phyloP scores from a whole-genome alignment of 371 early-diverging fungal species.

The Umbelopsis sp. region DNA sequence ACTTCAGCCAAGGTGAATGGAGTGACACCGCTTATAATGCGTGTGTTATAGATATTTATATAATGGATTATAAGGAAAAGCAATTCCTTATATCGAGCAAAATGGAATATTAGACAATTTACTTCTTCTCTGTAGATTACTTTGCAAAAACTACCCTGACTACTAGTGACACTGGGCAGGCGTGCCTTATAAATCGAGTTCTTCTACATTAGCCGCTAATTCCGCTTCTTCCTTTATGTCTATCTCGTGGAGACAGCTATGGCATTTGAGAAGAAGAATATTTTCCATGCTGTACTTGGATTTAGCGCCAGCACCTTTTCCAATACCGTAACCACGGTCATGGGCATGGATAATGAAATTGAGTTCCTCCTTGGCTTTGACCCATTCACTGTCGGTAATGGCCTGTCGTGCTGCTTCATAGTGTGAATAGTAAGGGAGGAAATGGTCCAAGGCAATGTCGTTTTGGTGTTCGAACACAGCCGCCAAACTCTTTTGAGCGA shows the following conservation, averaged over 20 bases:
- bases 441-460: conserved; percentile 54
- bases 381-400: conserved; percentile 36
- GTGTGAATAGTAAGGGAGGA: conserved; percentile 53
- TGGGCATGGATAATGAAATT: conserved; percentile 27
- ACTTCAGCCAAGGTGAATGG: no score
- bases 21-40: no score
- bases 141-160: no score
- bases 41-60: no score
- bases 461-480: conserved; percentile 34
- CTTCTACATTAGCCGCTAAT: neutral
- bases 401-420: conserved; percentile 55
- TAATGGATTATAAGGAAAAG: no score
- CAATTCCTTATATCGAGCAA: no score
- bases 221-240: neutral
- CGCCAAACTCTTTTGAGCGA: conserved; percentile 30
- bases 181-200: neutral
- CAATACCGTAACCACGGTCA: conserved; percentile 30
- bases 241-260: conserved; percentile 33
- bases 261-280: conserved; percentile 35
- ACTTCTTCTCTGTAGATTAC: no score
- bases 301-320: conserved; percentile 31
- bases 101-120: no score
- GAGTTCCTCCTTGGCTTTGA: conserved; percentile 41
- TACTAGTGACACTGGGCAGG: neutral
- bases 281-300: conserved; percentile 43